Evolutionary conservation across 2,329 filamentous ascomycete genomes (phyloP), one percentile per base, ranked within the genome.

Genomic region (Fusarium mangiferae): DNA sequence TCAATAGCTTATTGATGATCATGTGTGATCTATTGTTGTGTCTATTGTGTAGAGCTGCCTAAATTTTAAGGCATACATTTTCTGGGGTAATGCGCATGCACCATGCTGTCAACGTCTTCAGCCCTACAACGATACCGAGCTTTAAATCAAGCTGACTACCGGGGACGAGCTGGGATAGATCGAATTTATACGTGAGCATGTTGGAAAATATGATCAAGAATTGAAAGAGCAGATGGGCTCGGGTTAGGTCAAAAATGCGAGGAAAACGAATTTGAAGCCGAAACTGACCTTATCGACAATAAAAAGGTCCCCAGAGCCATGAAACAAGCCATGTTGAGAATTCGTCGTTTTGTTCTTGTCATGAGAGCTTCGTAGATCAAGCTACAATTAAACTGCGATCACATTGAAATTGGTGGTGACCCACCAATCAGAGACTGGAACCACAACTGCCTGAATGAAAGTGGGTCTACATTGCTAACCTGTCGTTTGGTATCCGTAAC

Each of bases 71-170:
- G 56, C 56, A 35, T 6, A 3, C 14, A 13, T 14, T 58, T 15
- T 30, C 51, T 10, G 35, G 51, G 51, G 51, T 54, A 28, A 39
- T 39, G 51, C 18, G 33, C 51, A 55, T 55, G 51, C 51, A 55
- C 51, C 51, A 55, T 55, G 51, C 51, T 58, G 56, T 52, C 45
- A 60, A 60, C 51, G 51, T 55, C 35, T 76, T 78, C 77, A 79
- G 78, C 78, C 78, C 78, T 79, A 78, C 70, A 69, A 51, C 42
- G 42, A 58, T 49, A 36, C 44, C 33, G 44, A 78, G 74, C 71
- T 77, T 75, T 77, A 70, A 73, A 55, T 55, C 51, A 55, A 71
- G 63, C 75, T 74, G 72, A 62, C 62, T 74, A 73, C 73, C 70
- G 66, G 58, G 75, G 73, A 71, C 70, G 62, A 77, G 68, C 73